Base-by-base conservation (phyloP, 225 moss, liverwort and hornwort species). In the Asterella californica region DNA sequence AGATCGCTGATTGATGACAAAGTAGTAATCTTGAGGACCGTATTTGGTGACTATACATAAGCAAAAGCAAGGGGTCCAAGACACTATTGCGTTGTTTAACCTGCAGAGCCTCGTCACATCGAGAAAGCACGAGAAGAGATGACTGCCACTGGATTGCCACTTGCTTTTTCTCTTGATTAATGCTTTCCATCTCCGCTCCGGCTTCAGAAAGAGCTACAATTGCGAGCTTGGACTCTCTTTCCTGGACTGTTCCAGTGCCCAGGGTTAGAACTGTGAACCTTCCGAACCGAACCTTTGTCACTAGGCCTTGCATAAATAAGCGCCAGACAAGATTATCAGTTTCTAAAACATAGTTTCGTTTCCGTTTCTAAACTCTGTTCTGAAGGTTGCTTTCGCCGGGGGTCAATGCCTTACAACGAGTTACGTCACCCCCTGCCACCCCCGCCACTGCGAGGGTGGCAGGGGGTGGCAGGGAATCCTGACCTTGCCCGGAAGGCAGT, bases 131-230 rank as follows among this genome's bases (percentile, higher is more conserved):
- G 79, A 92, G 83, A 22, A 94, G 85, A 72, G 94, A 93, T 62
- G 93, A 94, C 75, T 99, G 91, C 97, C 97, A 99, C 63, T 99
- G 91, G 81, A 90, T 88, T 17, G 94, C 91, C 5, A 99, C 81
- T 85, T 99, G 94, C 0, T 89, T 87, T 27, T 93, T 95, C 79
- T 99, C 97, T 19, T 81, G 79, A 80, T 83, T 90, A 37, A 99
- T 89, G 27, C 84, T 87, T 72, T 89, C 94, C 94, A 99, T 99
- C 42, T 95, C 90, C 32, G 89, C 32, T 38, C 95, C 92, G 6
- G 90, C 94, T 83, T 95, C 91, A 4, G 64, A 73, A n/a, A 99
- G 90, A 57, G 89, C 89, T 11, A 89, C 55, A 53, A 88, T 86
- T 77, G 97, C 91, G 47, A 94, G 69, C 54, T 86, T 85, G 32